Conservation (phyloP, 805 yeast genomes). For the Starmerella geochares region DNA sequence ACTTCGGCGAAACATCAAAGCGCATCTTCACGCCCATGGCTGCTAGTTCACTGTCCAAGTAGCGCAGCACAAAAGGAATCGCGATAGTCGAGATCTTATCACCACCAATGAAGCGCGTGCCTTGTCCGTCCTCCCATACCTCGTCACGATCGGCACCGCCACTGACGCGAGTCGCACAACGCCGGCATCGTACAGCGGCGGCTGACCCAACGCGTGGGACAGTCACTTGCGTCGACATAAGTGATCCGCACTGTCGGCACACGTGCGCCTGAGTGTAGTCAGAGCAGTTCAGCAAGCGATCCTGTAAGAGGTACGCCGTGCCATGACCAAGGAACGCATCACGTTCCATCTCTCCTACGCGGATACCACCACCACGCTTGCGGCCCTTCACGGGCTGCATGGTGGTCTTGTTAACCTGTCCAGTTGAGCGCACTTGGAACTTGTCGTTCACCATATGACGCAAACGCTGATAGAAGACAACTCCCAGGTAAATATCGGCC, state of each 20-base stretch:
- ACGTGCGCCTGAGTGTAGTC: constrained; percentile 87
- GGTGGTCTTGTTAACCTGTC: constrained; percentile 91
- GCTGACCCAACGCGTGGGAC: constrained; percentile 83
- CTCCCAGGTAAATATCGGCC: constrained; percentile 92
- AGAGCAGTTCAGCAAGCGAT: constrained; percentile 85
- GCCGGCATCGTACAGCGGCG: constrained; percentile 75
- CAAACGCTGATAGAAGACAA: constrained; percentile 94
- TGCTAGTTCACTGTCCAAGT: constrained; percentile 85
- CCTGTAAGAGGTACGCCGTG: constrained; percentile 87
- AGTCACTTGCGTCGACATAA: constrained; percentile 77
- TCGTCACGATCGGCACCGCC: constrained; percentile 37
- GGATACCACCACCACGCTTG: constrained; percentile 97
- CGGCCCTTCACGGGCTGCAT: constrained; percentile 99
- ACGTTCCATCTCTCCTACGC: constrained; percentile 99
- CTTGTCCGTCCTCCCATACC: constrained; percentile 96
- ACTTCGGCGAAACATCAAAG: constrained; percentile 62
- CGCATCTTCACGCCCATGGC: constrained; percentile 97
- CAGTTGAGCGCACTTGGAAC: constrained; percentile 98
- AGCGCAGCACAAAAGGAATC: constrained; percentile 90
- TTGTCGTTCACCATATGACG: constrained; percentile 99
- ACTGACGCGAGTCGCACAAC: constrained; percentile 66
- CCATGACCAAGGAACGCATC: constrained; percentile 99
- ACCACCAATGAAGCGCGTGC: constrained; percentile 85
- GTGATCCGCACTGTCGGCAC: constrained; percentile 88
- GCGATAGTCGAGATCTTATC: constrained; percentile 89